These are phyloP conservation scores for Lentinula sp. DNA, from an alignment of 768 basidiomycete genomes.

Conservation along the genomic window DNA sequence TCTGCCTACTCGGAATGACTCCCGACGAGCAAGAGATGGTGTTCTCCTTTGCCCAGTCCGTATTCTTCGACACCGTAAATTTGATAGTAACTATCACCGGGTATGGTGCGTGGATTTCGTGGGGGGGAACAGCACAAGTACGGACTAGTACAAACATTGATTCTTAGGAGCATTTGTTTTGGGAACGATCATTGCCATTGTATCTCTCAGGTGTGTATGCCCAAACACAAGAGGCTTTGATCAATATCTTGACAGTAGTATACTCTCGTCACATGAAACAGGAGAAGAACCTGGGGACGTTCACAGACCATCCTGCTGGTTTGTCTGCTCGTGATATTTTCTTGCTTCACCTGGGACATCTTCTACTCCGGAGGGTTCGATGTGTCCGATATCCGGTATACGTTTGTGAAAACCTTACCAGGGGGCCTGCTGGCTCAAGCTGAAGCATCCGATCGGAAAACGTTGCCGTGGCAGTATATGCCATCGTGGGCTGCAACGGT, in stretches of 20 bases:
- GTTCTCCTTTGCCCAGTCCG: background rate
- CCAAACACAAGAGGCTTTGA: background rate
- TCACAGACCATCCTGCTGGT: background rate
- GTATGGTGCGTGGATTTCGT: background rate
- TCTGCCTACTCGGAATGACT: background rate
- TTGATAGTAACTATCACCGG: background rate
- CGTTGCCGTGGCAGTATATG: background rate
- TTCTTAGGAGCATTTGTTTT: background rate
- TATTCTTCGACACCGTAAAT: background rate
- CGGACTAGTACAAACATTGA: background rate
- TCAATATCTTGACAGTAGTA: too few relatives aligned
- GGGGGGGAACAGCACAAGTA: background rate
- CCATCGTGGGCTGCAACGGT: background rate
- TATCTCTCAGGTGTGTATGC: background rate
- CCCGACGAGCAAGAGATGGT: background rate
- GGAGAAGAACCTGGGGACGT: background rate
- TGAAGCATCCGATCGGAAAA: background rate
- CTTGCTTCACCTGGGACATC: background rate
- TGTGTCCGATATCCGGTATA: background rate
- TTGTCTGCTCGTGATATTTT: background rate
- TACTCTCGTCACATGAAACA: too few relatives aligned
- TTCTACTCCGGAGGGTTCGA: background rate
- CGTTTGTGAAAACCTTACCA: background rate
- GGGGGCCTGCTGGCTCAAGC: background rate
- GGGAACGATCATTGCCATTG: background rate